phyloP scores from a whole-genome alignment of 169 alveolate genomes.

The Theileria sp. region DNA sequence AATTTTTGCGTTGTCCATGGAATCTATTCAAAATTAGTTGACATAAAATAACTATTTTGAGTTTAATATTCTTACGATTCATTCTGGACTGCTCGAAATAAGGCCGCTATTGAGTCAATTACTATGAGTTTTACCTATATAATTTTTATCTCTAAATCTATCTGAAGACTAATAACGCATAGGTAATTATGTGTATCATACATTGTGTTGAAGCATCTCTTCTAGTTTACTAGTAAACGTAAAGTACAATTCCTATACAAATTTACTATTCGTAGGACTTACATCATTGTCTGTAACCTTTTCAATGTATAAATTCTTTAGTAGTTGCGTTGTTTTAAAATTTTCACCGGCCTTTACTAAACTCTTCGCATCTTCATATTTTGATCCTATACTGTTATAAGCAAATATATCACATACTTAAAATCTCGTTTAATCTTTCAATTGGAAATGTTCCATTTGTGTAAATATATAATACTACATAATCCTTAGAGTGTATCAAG shows the following conservation, averaged over 20 bases:
- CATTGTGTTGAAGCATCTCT: conserved; percentile 7
- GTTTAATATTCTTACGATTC: conserved; percentile 30
- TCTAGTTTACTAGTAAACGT: neutral
- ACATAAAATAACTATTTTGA: neutral
- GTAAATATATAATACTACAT: conserved; percentile 33
- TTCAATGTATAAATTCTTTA: conserved; percentile 33
- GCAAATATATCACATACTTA: conserved; percentile 6
- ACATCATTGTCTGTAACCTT: conserved; percentile 39
- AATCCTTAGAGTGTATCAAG: conserved; percentile 14
- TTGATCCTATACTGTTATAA: conserved; percentile 5
- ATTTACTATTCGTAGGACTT: neutral
- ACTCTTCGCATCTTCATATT: neutral
- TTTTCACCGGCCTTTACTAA: neutral
- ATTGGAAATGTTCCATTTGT: conserved; percentile 62
- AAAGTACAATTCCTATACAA: conserved; percentile 21
- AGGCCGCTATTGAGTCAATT: conserved; percentile 53
- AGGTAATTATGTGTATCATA: neutral
- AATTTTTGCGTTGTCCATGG: neutral
- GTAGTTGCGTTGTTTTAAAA: neutral
- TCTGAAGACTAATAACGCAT: neutral
- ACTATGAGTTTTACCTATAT: conserved; percentile 50
- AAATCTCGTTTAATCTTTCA: conserved; percentile 37
- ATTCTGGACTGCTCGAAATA: conserved; percentile 19
- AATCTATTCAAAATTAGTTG: conserved; percentile 8
- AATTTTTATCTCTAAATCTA: neutral